Conservation (phyloP, 164 flowering plant species). For the Pachysandra terminalis region DNA sequence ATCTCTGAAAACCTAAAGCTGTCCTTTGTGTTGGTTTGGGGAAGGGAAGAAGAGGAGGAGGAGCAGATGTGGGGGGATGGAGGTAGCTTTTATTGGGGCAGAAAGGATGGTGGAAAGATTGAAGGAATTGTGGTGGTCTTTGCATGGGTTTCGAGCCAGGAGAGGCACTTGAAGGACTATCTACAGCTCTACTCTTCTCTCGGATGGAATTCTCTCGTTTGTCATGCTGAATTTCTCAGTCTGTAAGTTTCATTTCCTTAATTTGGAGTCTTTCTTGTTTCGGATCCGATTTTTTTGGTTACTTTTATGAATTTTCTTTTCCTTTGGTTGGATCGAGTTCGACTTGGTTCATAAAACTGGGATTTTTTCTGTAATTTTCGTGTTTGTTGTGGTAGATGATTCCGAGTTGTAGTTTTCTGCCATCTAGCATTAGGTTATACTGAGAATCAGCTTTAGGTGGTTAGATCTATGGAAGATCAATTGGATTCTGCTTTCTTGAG, state of each 20-base stretch:
- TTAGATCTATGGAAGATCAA: background rate
- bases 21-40: background rate
- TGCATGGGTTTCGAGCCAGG: slow-evolving; percentile 94
- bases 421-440: background rate
- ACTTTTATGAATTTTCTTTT: background rate
- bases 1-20: background rate
- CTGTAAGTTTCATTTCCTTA: slow-evolving; percentile 36
- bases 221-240: slow-evolving; percentile 83
- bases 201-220: slow-evolving; percentile 89
- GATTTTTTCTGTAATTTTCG: too few species aligned
- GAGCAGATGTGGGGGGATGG: slow-evolving; percentile 84
- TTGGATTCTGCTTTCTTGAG: background rate
- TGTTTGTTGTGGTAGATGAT: background rate
- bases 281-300: background rate
- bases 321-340: background rate
- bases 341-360: background rate
- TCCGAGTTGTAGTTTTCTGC: background rate
- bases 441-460: background rate
- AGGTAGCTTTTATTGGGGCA: slow-evolving; percentile 87
- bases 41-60: slow-evolving; percentile 6
- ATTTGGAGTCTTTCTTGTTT: background rate
- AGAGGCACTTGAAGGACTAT: slow-evolving; percentile 63
- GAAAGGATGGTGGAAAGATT: slow-evolving; percentile 37
- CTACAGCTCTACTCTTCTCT: slow-evolving; percentile 71
- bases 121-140: slow-evolving; percentile 83